These are phyloP conservation scores for Vaccinium darrowii DNA, from an alignment of 148 eudicot genomes.

Conservation along the genomic window DNA sequence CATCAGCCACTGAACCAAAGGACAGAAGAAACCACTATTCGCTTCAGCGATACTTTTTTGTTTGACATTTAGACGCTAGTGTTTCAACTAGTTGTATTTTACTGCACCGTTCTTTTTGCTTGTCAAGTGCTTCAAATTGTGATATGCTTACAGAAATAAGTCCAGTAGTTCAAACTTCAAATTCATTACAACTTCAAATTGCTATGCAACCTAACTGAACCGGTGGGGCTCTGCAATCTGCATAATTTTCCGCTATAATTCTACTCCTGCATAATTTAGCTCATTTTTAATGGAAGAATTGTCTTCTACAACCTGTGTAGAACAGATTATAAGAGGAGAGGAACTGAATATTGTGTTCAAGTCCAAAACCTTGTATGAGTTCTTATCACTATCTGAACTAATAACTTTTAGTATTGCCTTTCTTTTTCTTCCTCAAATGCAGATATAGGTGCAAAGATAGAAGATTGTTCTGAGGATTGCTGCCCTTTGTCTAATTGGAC, in stretches of 20 bases:
- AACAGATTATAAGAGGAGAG: neutral
- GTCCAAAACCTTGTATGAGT: neutral
- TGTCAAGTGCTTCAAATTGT: no score
- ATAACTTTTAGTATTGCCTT: neutral
- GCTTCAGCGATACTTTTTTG: neutral
- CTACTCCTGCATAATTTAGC: neutral
- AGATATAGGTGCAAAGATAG: constrained; percentile 50
- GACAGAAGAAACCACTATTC: neutral
- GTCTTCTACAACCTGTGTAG: neutral
- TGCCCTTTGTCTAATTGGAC: constrained; percentile 32
- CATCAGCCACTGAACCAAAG: neutral
- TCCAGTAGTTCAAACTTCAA: no score
- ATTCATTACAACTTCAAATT: no score
- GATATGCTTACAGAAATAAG: no score
- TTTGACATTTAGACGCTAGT: neutral
- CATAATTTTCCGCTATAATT: neutral
- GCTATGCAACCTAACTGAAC: no score
- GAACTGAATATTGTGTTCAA: neutral
- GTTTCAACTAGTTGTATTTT: neutral
- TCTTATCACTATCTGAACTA: neutral
- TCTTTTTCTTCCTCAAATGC: constrained; percentile 13
- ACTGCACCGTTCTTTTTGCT: neutral
- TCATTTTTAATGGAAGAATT: neutral
- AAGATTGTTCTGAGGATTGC: constrained; percentile 31
- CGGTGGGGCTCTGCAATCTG: no score